A percentile compares a stretch with the other conserved stretches of the same genome.
Evolutionary conservation across 169 alveolate genomes (phyloP).

Genomic region (Eimeria mitis): DNA sequence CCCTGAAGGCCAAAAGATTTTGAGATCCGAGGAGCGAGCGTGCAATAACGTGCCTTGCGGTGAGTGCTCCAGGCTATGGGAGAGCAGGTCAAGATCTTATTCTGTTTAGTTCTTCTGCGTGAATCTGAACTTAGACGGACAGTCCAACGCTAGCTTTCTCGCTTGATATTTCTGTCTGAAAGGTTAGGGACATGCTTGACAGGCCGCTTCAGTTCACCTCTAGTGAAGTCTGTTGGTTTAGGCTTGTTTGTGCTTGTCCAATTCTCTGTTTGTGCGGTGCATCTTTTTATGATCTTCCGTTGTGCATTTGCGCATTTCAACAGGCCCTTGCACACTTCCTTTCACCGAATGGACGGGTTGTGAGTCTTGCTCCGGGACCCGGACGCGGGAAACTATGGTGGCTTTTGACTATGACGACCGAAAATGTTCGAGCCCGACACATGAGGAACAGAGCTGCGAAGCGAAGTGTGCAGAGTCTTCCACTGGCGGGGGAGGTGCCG

Average conservation of each 20-base stretch:
- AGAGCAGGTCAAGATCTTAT: background rate
- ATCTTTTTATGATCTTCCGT: too few species aligned
- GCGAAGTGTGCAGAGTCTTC: background rate
- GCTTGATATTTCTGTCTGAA: background rate
- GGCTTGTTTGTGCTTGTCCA: too few species aligned
- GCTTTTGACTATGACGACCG: slow-evolving; percentile 50
- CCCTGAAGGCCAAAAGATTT: slow-evolving; percentile 11
- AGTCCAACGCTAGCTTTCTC: background rate
- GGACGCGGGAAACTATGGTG: slow-evolving; percentile 42
- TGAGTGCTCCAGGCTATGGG: background rate
- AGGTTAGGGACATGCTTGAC: background rate
- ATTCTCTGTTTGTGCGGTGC: background rate
- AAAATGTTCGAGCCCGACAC: background rate
- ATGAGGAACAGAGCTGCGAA: slow-evolving; percentile 41
- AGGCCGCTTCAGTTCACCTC: background rate
- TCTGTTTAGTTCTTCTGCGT: background rate
- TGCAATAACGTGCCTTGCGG: slow-evolving; percentile 74
- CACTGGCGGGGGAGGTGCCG: background rate
- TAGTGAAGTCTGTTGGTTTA: too few species aligned
- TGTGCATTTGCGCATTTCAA: background rate
- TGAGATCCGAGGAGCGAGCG: background rate
- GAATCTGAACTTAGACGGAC: background rate
- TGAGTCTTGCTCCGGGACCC: slow-evolving; percentile 25
- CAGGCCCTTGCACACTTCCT: slow-evolving; percentile 76
- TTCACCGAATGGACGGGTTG: slow-evolving; percentile 60